Evolutionary conservation across 2,329 filamentous ascomycete species (phyloP).

Genomic region (Hypoxylon sp.): DNA sequence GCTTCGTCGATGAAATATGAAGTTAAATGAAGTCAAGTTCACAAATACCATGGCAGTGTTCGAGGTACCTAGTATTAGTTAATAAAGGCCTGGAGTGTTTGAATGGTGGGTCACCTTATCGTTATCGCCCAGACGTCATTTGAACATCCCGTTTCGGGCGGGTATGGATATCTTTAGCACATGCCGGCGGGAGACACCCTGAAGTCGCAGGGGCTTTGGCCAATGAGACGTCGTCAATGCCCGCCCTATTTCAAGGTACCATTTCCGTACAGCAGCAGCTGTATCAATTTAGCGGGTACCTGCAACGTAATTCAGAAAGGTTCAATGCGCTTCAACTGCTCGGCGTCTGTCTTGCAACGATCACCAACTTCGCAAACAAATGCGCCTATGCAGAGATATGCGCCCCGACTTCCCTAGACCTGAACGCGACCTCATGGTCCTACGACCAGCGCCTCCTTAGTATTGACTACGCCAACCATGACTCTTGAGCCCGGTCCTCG

Average conservation of each 20-base stretch:
- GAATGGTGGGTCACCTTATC: conserved; percentile 34
- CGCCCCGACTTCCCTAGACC: conserved; percentile 38
- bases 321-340: conserved; percentile 36
- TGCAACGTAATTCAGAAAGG: conserved; percentile 45
- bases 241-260: conserved; percentile 26
- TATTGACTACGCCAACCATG: conserved; percentile 61
- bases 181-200: conserved; percentile 17
- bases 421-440: conserved; percentile 46
- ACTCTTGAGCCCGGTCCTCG: conserved; percentile 71
- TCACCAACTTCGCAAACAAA: conserved; percentile 36
- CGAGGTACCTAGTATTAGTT: background rate
- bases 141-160: conserved; percentile 18
- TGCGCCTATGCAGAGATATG: conserved; percentile 49
- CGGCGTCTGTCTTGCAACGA: conserved; percentile 29
- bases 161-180: conserved; percentile 36
- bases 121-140: conserved; percentile 41
- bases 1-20: background rate
- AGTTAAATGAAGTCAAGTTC: conserved; percentile 11
- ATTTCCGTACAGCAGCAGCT: conserved; percentile 6
- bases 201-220: conserved; percentile 19
- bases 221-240: conserved; percentile 17
- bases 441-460: conserved; percentile 47
- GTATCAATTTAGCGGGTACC: conserved; percentile 39
- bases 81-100: conserved; percentile 16
- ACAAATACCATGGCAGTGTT: conserved; percentile 1